A percentile compares a stretch with the other conserved stretches of the same genome.
These are phyloP conservation scores for Blastosporella zonata DNA, from an alignment of 1,284 basidiomycete genomes.

Conservation along the genomic window DNA sequence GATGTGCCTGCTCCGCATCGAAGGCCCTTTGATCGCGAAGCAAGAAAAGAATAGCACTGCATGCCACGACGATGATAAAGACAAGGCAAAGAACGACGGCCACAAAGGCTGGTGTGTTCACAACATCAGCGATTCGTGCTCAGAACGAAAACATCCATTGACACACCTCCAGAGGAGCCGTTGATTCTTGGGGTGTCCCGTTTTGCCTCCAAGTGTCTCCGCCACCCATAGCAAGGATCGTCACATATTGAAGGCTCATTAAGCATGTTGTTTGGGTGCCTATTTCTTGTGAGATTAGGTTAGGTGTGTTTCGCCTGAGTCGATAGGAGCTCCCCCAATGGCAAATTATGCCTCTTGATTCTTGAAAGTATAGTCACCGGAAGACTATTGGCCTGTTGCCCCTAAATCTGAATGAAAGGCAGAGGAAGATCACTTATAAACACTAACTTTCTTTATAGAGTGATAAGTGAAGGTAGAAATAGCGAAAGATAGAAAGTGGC, in stretches of 20 bases:
- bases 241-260: background rate
- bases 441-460: no score
- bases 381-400: background rate
- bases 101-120: slow-evolving; percentile 41
- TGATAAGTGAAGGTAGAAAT: no score
- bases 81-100: slow-evolving; percentile 42
- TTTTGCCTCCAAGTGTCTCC: slow-evolving; percentile 13
- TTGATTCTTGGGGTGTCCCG: slow-evolving; percentile 41
- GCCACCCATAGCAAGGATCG: background rate
- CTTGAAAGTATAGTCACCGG: no score
- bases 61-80: slow-evolving; percentile 41
- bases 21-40: slow-evolving; percentile 33
- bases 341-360: no score
- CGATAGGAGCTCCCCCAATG: no score
- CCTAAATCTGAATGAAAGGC: background rate
- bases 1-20: slow-evolving; percentile 22
- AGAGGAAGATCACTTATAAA: no score
- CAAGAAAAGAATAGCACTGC: slow-evolving; percentile 41
- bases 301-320: slow-evolving; percentile 4
- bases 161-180: slow-evolving; percentile 43
- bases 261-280: background rate
- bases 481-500: no score
- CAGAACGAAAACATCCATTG: background rate
- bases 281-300: background rate
- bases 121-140: background rate